phyloP scores from a whole-genome alignment of 371 early-diverging fungal species.

The Mucor velutinosus region DNA sequence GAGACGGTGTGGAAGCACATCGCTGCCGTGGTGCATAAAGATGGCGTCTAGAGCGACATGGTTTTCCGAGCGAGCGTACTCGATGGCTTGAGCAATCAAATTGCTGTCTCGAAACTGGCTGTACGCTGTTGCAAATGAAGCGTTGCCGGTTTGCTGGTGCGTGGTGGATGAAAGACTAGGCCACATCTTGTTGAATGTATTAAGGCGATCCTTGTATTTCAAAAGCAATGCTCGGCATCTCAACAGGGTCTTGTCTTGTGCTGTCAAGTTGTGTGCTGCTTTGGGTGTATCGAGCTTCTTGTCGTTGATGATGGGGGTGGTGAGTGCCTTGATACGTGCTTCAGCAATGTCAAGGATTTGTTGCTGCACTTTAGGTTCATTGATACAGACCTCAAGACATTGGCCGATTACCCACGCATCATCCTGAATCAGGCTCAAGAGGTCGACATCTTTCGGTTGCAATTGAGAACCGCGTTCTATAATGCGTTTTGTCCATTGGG shows the following conservation, averaged over 20 bases:
- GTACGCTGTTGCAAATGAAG: constrained; percentile 39
- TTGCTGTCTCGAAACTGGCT: constrained; percentile 66
- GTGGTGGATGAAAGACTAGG: constrained; percentile 8
- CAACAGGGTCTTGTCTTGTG: constrained; percentile 4
- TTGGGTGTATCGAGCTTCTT: not conserved
- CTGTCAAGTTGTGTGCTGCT: not conserved
- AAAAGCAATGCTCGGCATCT: constrained; percentile 54
- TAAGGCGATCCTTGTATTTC: constrained; percentile 68
- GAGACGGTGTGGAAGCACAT: constrained; percentile 62
- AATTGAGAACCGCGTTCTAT: constrained; percentile 9
- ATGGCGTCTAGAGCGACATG: constrained; percentile 61
- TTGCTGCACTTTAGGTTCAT: constrained; percentile 37
- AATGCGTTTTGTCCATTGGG: constrained; percentile 53
- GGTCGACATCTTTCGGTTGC: constrained; percentile 44
- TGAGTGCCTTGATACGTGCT: constrained; percentile 43
- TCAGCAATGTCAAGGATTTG: constrained; percentile 59
- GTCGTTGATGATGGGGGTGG: constrained; percentile 40
- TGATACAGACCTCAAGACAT: constrained; percentile 50
- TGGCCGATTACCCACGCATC: constrained; percentile 64
- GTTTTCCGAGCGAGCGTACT: constrained; percentile 62
- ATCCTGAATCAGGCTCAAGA: constrained; percentile 60
- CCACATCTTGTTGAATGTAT: constrained; percentile 65
- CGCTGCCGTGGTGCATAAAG: constrained; percentile 63
- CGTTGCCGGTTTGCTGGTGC: not conserved
- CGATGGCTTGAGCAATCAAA: constrained; percentile 63